These are phyloP conservation scores for Hypomyces perniciosus DNA, from an alignment of 2,329 filamentous ascomycete genomes.

Conservation along the genomic window DNA sequence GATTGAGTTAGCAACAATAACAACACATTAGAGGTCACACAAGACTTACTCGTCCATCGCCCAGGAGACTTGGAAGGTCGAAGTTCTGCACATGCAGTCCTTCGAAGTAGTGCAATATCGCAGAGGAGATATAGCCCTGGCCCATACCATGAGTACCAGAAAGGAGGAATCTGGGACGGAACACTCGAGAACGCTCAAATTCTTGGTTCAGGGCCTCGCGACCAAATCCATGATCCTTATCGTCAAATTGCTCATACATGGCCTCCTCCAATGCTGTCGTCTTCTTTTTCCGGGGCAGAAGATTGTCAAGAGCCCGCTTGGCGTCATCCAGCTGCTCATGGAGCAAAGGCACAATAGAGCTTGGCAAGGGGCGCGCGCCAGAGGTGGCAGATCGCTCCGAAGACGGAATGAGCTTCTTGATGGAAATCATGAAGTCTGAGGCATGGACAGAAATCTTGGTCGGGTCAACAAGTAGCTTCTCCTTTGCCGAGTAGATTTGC, in stretches of 20 bases:
- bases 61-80: conserved; percentile 79
- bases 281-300: conserved; percentile 80
- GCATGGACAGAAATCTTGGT: conserved; percentile 78
- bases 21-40: not conserved
- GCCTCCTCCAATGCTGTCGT: conserved; percentile 89
- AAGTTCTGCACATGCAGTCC: conserved; percentile 92
- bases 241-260: conserved; percentile 79
- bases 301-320: conserved; percentile 60
- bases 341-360: conserved; percentile 74
- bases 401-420: conserved; percentile 93
- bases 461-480: conserved; percentile 85
- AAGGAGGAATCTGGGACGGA: conserved; percentile 80
- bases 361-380: conserved; percentile 73
- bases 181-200: conserved; percentile 83
- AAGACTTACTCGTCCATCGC: conserved; percentile 65
- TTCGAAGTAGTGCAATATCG: conserved; percentile 84
- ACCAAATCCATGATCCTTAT: conserved; percentile 76
- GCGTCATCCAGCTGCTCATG: conserved; percentile 66
- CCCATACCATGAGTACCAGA: conserved; percentile 85
- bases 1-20: conserved; percentile 17
- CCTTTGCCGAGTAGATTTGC: conserved; percentile 86
- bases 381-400: conserved; percentile 86
- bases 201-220: conserved; percentile 69
- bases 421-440: conserved; percentile 94
- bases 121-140: conserved; percentile 80